phyloP scores from a whole-genome alignment of 2,329 filamentous ascomycete species.

The Aspergillus awamori region DNA sequence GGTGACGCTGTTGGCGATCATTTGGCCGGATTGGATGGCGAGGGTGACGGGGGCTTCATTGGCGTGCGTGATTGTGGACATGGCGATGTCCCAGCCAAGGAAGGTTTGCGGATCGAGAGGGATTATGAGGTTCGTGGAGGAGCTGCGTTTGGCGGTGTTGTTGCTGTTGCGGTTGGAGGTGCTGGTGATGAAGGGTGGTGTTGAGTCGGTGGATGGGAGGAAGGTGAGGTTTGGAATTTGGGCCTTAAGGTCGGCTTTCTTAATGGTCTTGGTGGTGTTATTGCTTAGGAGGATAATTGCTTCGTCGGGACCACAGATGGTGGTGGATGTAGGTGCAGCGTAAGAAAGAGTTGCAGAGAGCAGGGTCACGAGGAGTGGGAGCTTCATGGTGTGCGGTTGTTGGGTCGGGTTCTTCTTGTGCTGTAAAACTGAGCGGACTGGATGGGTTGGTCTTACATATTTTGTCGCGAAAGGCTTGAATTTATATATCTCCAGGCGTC shows the following conservation, averaged over 20 bases:
- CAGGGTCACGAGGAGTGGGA: background rate
- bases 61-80: conserved; percentile 22
- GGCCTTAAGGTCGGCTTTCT: conserved; percentile 15
- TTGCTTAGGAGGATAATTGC: conserved; percentile 14
- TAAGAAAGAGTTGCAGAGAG: conserved; percentile 1
- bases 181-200: conserved; percentile 1
- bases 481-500: background rate
- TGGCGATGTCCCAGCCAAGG: conserved; percentile 24
- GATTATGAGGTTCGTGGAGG: conserved; percentile 17
- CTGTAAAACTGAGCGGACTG: background rate
- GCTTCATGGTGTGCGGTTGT: background rate
- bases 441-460: background rate
- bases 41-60: conserved; percentile 20
- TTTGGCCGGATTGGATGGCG: conserved; percentile 17
- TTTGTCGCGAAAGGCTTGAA: background rate
- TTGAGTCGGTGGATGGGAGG: background rate
- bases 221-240: conserved; percentile 13
- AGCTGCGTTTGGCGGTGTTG: conserved; percentile 9
- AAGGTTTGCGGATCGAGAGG: conserved; percentile 19
- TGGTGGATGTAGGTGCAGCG: background rate
- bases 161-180: background rate
- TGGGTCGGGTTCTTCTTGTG: background rate
- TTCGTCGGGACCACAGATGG: conserved; percentile 11
- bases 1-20: conserved; percentile 20
- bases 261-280: conserved; percentile 17